Conservation (phyloP, 129 eudicot species). For the Erigeron canadensis region DNA sequence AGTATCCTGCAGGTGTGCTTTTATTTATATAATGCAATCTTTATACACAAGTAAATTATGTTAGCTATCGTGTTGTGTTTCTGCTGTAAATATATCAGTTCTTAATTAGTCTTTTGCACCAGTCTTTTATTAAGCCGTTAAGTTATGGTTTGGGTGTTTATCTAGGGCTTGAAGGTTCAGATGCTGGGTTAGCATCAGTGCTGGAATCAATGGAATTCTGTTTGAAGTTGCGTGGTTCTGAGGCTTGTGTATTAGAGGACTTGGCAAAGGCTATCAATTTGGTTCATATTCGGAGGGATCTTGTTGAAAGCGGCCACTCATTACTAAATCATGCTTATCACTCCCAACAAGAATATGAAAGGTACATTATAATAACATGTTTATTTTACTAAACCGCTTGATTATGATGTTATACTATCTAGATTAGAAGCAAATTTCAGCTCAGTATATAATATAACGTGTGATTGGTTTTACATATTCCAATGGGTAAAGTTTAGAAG, state of each 20-base stretch:
- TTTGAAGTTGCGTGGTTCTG: conserved; percentile 90
- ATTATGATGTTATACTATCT: too few species aligned
- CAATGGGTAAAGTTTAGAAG: too few species aligned
- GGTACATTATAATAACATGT: conserved; percentile 39
- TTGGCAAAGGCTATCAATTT: conserved; percentile 81
- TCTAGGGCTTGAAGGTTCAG: conserved; percentile 77
- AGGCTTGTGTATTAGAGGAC: conserved; percentile 94
- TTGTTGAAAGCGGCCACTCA: conserved; percentile 94
- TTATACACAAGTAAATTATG: neutral
- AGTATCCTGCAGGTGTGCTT: conserved; percentile 80
- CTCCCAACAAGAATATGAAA: conserved; percentile 85
- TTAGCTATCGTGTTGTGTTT: neutral
- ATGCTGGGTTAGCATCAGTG: conserved; percentile 90
- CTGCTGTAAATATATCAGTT: neutral
- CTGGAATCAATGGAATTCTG: conserved; percentile 92
- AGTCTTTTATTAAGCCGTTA: neutral
- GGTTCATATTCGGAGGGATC: conserved; percentile 89
- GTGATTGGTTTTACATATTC: neutral
- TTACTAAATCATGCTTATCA: conserved; percentile 84
- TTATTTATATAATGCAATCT: conserved; percentile 3
- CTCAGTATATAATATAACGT: too few species aligned
- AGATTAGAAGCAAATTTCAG: too few species aligned
- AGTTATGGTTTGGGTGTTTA: conserved; percentile 12
- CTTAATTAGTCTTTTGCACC: conserved; percentile 3
- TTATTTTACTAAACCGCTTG: too few species aligned